These are phyloP conservation scores for Hsuehochloa calcarea DNA, from an alignment of 176 grass and related monocot species.

Conservation along the genomic window DNA sequence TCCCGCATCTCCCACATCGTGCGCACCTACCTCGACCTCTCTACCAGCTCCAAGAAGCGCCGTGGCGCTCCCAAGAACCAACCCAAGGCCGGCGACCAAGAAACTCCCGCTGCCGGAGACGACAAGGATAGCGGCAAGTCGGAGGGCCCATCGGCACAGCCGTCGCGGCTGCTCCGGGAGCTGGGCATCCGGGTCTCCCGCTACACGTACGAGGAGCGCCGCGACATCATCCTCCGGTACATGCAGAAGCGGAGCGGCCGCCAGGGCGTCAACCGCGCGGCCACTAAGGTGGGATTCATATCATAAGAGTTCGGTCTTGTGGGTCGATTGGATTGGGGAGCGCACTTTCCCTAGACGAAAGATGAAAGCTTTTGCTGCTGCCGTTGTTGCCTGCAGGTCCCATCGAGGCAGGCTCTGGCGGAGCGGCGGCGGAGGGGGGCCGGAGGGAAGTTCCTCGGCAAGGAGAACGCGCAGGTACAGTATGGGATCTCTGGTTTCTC, in stretches of 20 bases:
- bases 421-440: constrained; percentile 72
- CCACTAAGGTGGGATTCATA: constrained; percentile 57
- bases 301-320: neutral
- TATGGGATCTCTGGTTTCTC: neutral
- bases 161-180: constrained; percentile 73
- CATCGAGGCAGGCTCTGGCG: constrained; percentile 78
- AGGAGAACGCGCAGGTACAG: constrained; percentile 73
- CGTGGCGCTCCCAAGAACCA: constrained; percentile 39
- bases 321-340: neutral
- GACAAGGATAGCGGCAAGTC: constrained; percentile 1
- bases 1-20: constrained; percentile 48
- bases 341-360: neutral
- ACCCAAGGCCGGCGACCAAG: constrained; percentile 15
- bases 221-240: constrained; percentile 92
- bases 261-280: constrained; percentile 55
- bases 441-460: constrained; percentile 85
- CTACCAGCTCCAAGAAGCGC: constrained; percentile 38
- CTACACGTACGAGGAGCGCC: constrained; percentile 91
- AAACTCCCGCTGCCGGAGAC: neutral
- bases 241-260: constrained; percentile 92
- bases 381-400: constrained; percentile 49
- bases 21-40: constrained; percentile 52
- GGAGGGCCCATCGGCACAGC: constrained; percentile 19
- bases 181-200: constrained; percentile 77
- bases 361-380: neutral